Conservation (phyloP, 2,329 filamentous ascomycete genomes). For the Rhynchosporium graminicola region DNA sequence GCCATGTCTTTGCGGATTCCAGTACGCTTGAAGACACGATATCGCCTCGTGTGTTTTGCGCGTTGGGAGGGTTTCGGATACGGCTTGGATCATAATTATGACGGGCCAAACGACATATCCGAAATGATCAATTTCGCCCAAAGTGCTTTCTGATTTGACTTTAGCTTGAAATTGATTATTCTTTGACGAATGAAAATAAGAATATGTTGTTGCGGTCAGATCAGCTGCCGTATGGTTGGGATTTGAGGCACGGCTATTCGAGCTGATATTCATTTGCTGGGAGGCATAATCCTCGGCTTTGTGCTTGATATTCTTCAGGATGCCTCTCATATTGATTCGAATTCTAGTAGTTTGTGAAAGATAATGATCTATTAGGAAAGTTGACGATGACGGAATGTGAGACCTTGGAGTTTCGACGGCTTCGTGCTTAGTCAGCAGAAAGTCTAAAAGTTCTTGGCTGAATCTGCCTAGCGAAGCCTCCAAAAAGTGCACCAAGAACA, state of each 20-base stretch:
- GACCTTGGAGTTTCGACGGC: background rate
- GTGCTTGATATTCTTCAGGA: background rate
- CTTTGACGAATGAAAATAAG: slow-evolving; percentile 13
- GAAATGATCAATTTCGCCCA: slow-evolving; percentile 14
- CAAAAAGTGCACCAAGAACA: too few species aligned
- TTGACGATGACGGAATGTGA: too few species aligned
- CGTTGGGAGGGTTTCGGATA: slow-evolving; percentile 25
- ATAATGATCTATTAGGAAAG: background rate
- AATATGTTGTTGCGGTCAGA: slow-evolving; percentile 2
- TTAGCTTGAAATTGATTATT: slow-evolving; percentile 17
- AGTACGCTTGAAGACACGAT: slow-evolving; percentile 25
- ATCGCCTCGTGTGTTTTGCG: slow-evolving; percentile 10
- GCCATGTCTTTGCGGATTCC: slow-evolving; percentile 26
- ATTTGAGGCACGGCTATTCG: background rate
- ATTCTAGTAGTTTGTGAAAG: background rate
- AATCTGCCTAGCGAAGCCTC: too few species aligned
- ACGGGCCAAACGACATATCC: slow-evolving; percentile 33
- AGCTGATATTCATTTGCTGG: background rate
- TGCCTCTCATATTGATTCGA: background rate
- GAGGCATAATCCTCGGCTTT: slow-evolving; percentile 9
- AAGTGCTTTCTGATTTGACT: slow-evolving; percentile 15
- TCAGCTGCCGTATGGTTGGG: background rate
- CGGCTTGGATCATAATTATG: slow-evolving; percentile 27
- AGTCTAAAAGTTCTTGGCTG: too few species aligned
- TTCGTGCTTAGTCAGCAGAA: background rate